Conservation (phyloP, 2,329 filamentous ascomycete species). For the Calonectria pteridis region DNA sequence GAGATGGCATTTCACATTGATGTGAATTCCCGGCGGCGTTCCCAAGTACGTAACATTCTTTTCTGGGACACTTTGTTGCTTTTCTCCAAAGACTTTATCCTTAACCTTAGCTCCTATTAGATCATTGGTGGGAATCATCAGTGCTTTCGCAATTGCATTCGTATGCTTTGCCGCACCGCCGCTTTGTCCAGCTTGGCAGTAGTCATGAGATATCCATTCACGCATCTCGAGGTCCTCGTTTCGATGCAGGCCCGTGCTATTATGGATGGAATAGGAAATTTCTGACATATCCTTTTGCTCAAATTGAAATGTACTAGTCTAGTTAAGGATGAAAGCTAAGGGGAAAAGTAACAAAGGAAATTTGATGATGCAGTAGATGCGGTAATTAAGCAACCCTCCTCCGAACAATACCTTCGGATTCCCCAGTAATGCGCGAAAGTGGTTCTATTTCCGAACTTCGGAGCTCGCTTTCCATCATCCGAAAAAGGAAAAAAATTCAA, state of each 20-base stretch:
- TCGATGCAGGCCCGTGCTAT: background rate
- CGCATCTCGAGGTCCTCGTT: no score
- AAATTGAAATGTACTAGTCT: background rate
- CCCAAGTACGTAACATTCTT: background rate
- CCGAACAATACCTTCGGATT: background rate
- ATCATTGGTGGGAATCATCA: background rate
- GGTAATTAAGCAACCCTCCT: background rate
- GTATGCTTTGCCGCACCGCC: background rate
- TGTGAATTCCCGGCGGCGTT: background rate
- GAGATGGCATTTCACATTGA: background rate
- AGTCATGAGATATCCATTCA: background rate
- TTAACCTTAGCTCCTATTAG: background rate
- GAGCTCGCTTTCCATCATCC: background rate
- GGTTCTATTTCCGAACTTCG: background rate
- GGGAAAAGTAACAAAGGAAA: no score
- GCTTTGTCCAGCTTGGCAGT: background rate
- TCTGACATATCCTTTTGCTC: background rate
- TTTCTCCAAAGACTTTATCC: background rate
- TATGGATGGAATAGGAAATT: background rate
- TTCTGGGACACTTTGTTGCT: background rate
- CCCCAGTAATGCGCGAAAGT: background rate
- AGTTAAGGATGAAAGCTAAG: background rate
- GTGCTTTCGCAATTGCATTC: background rate
- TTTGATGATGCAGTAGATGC: background rate
- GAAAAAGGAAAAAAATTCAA: background rate